These are phyloP conservation scores for Ambispora gerdemannii DNA, from an alignment of 192 early-diverging fungal species.

Conservation along the genomic window DNA sequence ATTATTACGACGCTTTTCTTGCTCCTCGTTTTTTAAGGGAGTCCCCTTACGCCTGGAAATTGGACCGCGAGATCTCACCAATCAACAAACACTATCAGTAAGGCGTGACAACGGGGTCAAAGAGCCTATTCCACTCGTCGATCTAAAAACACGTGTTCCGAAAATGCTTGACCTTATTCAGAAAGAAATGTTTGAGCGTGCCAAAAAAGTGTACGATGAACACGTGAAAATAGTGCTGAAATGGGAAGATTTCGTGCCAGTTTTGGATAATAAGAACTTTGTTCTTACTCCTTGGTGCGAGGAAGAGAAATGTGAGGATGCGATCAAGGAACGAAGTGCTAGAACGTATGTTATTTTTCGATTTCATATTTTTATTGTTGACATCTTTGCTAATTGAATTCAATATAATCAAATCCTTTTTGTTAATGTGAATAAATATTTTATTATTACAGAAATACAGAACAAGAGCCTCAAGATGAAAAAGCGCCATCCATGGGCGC, in stretches of 20 bases:
- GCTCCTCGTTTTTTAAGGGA: no score
- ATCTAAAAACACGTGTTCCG: conserved; percentile 57
- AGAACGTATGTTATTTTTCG: conserved; percentile 55
- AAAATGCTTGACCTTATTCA: conserved; percentile 77
- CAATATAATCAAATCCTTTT: no score
- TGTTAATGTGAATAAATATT: no score
- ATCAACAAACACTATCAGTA: conserved; percentile 71
- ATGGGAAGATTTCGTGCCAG: conserved; percentile 93
- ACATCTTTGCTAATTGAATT: no score
- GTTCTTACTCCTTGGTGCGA: conserved; percentile 97
- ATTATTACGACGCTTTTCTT: no score
- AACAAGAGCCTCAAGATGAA: conserved; percentile 84
- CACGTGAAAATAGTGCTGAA: conserved; percentile 73
- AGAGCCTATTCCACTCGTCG: conserved; percentile 56
- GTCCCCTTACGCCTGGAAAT: conserved; percentile 96
- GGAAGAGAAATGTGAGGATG: conserved; percentile 83
- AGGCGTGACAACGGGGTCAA: conserved; percentile 78
- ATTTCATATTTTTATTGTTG: not conserved
- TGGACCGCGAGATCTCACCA: conserved; percentile 91
- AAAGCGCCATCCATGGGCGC: conserved; percentile 99
- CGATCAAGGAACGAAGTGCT: conserved; percentile 90
- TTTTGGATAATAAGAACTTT: conserved; percentile 84
- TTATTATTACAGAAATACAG: conserved; percentile 33
- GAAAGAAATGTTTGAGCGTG: conserved; percentile 83
- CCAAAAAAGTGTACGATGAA: conserved; percentile 72